Base-by-base conservation (phyloP, 306 rosid genomes). In the Fagus crenata region DNA sequence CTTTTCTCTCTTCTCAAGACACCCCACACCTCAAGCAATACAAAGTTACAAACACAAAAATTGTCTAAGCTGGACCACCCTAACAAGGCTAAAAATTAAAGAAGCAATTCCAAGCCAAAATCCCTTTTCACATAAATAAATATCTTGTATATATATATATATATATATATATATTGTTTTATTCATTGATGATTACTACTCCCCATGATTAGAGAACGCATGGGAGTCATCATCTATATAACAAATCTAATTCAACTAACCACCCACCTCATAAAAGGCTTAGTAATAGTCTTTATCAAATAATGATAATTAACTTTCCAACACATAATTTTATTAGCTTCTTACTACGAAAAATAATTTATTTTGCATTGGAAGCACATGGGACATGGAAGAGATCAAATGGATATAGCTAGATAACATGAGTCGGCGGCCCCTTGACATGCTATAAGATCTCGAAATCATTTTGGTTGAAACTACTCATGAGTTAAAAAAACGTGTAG, bases 1-100 rank as follows among this genome's bases (percentile, higher is more conserved):
- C 93, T 85, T 88, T 86, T 71, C 94, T 88, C 98, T 85, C 78
- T 28, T 90, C 90, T 74, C 84, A 90, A 90, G 96, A 86, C 89
- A 88, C 80, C 89, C 85, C 82, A 73, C 82, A 49, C 71, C 81
- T 79, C 91, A 86, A 86, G 88, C 88, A 89, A 85, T 81, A 83
- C 81, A 72, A 56, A 46, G 51, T 46, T 46, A 46, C 51, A 9
- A 9, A 40, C 9, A 39, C 60, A 37, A 49, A 77, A 75, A 31
- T 46, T 39, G 49, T 37, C 84, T 32, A 46, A 74, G 63, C 85
- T 43, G 39, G 67, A 55, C 72, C 59, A 31, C 31, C 65, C 51
- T 67, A 17, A 80, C 49, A 56, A 69, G 31, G 31, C 7, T 37
- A 36, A 72, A 68, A 60, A 46, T 22, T 22, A 9, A 61, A 42